Conservation (phyloP, 2,329 filamentous ascomycete species). For the Aspergillus intermedius region DNA sequence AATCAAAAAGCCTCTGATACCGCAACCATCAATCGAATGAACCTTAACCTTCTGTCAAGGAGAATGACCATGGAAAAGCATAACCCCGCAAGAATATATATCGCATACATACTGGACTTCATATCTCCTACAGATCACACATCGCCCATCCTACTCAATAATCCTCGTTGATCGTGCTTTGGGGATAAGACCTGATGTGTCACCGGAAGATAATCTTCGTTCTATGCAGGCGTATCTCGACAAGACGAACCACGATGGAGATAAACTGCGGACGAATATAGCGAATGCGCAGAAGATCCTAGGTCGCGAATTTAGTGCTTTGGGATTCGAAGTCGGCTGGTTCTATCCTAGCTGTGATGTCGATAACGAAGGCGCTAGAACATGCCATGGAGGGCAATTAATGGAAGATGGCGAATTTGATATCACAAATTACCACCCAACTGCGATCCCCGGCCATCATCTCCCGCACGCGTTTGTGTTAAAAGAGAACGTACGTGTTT, state of each 20-base stretch:
- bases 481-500: conserved; percentile 7
- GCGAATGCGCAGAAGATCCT: conserved; percentile 18
- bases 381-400: conserved; percentile 17
- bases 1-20: no score
- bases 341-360: conserved; percentile 24
- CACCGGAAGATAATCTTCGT: conserved; percentile 14
- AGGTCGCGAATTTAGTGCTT: conserved; percentile 29
- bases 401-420: conserved; percentile 12
- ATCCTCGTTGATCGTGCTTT: conserved; percentile 25
- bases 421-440: conserved; percentile 12
- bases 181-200: conserved; percentile 19
- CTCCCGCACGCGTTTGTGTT: conserved; percentile 26
- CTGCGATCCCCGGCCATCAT: conserved; percentile 27
- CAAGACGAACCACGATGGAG: conserved; percentile 9
- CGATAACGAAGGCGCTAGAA: conserved; percentile 12
- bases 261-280: conserved; percentile 16
- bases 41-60: no score
- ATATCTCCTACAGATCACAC: no score
- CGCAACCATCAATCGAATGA: no score
- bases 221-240: conserved; percentile 8
- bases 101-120: no score
- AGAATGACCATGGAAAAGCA: no score
- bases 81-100: no score
- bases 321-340: conserved; percentile 29
- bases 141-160: no score